Evolutionary conservation across 768 basidiomycete species (phyloP), one percentile per base, ranked within the genome.

Genomic region (Epithele typhae): DNA sequence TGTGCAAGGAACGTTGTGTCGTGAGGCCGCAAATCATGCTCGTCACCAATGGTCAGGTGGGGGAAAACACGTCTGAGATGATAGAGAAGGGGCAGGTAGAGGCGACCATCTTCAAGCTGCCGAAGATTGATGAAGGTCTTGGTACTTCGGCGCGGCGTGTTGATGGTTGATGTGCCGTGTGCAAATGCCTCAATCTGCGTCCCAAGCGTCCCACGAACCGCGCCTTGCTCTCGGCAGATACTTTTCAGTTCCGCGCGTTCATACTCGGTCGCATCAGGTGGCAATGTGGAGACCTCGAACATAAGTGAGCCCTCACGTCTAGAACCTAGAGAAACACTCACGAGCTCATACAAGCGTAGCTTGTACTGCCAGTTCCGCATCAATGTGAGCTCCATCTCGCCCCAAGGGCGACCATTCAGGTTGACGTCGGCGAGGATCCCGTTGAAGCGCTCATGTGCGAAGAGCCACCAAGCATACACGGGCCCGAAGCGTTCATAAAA

Each of bases 391-490:
- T 49, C 48, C 25, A 49, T 43, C 39, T 49, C 37, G 4, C 48
- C 48, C 11, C 25, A 25, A 1, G 15, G 37, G 5, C 44, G 24
- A 8, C 48, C 42, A 17, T 49, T 49, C 8, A 5, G 12, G 3
- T n/a, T 3, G 14, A 49, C 43, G 15, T 45, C 40, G 37, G 40
- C 43, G 4, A 38, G 43, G 1, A 7, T 9, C 0, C 48, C 48
- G 12, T 49, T 49, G 37, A 38, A 45, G n/a, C 48, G 32, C 34
- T 49, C 48, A 24, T 47, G 40, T 15, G 46, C 39, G 19, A 30
- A 44, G 10, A 45, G 18, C 48, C 48, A 49, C 48, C 48, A 49
- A 30, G 42, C 42, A 8, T 43, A 45, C 3, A 44, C 42, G 0
- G 48, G 48, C 0, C 48, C 43, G 15, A 48, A 48, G 25, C 37